Conservation (phyloP, 345 rosid genomes). For the Eutrema heterophyllum region DNA sequence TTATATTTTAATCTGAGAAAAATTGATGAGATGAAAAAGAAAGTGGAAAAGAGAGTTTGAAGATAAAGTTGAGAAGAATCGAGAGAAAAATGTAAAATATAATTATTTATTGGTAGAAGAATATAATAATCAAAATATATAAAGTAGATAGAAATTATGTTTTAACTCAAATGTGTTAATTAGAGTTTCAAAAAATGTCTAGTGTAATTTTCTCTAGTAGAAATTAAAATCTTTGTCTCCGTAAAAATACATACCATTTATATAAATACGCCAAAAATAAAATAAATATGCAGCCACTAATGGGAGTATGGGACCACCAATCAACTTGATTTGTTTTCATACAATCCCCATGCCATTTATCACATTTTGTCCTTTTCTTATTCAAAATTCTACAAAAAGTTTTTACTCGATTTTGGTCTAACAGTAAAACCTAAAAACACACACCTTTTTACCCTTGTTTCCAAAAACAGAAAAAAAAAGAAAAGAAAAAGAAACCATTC, state of each 20-base stretch:
- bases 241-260: not conserved
- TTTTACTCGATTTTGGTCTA: constrained; percentile 5
- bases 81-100: too few species aligned
- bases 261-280: too few species aligned
- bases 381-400: not conserved
- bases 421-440: constrained; percentile 2
- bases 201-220: not conserved
- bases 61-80: too few species aligned
- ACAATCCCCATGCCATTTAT: constrained; percentile 8
- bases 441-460: not conserved
- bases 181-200: too few species aligned
- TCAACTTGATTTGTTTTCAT: constrained; percentile 2
- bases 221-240: not conserved
- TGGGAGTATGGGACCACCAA: not conserved
- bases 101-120: too few species aligned
- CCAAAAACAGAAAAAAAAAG: not conserved
- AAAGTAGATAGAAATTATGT: too few species aligned
- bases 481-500: too few species aligned
- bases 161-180: too few species aligned
- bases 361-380: not conserved
- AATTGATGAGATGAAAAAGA: too few species aligned
- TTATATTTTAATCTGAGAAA: too few species aligned
- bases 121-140: too few species aligned
- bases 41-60: too few species aligned
- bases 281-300: not conserved